Conservation (phyloP, 2,329 filamentous ascomycete species). For the Penicillium sp. region DNA sequence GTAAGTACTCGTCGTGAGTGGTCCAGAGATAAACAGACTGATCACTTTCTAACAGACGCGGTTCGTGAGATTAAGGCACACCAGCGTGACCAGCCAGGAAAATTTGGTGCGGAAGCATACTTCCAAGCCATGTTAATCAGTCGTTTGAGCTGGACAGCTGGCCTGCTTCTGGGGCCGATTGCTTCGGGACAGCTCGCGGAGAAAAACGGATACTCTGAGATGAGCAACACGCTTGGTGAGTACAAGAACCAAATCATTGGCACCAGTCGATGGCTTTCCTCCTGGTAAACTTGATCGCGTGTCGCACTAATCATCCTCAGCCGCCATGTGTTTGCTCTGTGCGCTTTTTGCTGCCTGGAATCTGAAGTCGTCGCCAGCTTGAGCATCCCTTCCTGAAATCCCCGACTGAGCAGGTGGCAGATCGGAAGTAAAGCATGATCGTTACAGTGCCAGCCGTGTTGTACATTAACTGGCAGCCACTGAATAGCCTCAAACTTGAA, state of each 20-base stretch:
- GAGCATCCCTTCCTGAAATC: neutral
- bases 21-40: neutral
- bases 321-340: neutral
- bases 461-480: neutral
- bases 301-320: neutral
- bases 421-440: neutral
- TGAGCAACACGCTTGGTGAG: neutral
- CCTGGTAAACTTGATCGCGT: neutral
- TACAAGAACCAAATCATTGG: neutral
- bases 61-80: neutral
- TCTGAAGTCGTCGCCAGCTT: neutral
- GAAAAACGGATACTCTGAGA: neutral
- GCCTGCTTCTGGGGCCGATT: neutral
- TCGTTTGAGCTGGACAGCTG: neutral
- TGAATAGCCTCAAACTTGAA: neutral
- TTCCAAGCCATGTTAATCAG: neutral
- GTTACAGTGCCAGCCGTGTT: neutral
- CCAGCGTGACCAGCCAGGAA: neutral
- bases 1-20: constrained; percentile 18
- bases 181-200: neutral
- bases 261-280: neutral
- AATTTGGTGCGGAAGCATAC: neutral
- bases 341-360: neutral
- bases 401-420: neutral
- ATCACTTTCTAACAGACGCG: neutral